A percentile compares a stretch with the other conserved stretches of the same genome.
phyloP scores from a whole-genome alignment of 2,329 filamentous ascomycete genomes.

The Calonectria pteridis region DNA sequence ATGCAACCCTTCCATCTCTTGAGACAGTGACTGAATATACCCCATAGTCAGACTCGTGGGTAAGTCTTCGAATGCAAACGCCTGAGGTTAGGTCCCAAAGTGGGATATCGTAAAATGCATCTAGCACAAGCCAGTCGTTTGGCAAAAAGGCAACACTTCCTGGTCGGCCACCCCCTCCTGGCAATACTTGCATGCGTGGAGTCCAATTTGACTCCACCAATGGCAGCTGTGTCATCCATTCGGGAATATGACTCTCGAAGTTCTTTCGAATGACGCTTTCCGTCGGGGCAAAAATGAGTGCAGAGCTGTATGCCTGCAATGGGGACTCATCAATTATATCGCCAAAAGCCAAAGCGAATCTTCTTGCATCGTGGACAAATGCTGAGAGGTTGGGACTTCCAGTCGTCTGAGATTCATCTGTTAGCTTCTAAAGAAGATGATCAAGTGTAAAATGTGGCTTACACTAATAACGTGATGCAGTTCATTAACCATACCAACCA shows the following conservation, averaged over 20 bases:
- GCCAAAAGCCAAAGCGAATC: slow-evolving; percentile 28
- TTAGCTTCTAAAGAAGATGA: slow-evolving; percentile 3
- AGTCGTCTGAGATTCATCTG: not conserved
- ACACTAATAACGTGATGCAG: slow-evolving; percentile 19
- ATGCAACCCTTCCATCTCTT: not conserved
- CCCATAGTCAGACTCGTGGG: not conserved
- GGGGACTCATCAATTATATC: slow-evolving; percentile 32
- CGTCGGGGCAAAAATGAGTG: slow-evolving; percentile 40
- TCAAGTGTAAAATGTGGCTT: not conserved
- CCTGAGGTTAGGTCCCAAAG: not conserved
- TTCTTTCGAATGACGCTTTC: not conserved
- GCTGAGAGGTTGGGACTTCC: not conserved
- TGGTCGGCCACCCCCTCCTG: not conserved
- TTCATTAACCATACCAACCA: slow-evolving; percentile 11
- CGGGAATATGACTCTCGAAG: not conserved
- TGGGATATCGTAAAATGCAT: slow-evolving; percentile 3
- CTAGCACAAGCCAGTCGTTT: not conserved
- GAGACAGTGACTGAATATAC: not conserved
- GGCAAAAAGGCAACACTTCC: not conserved
- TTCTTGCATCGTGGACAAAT: slow-evolving; percentile 32
- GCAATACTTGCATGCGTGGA: not conserved
- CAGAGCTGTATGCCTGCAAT: slow-evolving; percentile 45
- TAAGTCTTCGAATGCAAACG: not conserved
- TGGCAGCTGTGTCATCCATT: not conserved
- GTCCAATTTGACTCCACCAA: not conserved